These are phyloP conservation scores for Cryphonectria parasitica DNA, from an alignment of 2,329 filamentous ascomycete genomes.

Conservation along the genomic window DNA sequence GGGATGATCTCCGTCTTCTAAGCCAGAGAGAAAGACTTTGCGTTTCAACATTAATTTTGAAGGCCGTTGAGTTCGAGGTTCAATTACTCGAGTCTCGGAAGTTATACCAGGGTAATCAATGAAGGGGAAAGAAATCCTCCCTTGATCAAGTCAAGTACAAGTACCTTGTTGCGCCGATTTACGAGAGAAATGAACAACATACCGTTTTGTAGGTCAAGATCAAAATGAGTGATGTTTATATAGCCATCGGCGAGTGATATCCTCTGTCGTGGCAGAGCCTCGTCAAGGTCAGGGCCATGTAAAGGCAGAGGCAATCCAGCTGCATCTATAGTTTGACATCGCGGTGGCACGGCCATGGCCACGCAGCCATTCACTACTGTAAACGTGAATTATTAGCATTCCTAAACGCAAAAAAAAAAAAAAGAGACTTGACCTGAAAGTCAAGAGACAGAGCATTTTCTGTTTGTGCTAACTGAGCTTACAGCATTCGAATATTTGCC, in stretches of 20 bases:
- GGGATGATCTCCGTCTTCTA: not conserved
- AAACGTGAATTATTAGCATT: not conserved
- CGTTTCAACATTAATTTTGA: not conserved
- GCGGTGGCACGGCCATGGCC: slow-evolving; percentile 4
- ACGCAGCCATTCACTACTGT: not conserved
- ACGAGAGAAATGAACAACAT: not conserved
- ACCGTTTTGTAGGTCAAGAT: slow-evolving; percentile 3
- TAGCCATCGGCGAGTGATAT: not conserved
- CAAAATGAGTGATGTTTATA: slow-evolving; percentile 6
- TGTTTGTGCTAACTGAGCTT: not conserved
- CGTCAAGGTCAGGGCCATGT: not conserved
- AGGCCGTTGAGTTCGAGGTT: not conserved
- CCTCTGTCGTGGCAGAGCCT: not conserved
- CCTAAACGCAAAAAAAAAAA: not conserved
- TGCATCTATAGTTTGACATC: not conserved
- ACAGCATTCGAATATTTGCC: slow-evolving; percentile 7
- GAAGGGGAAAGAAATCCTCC: too few relatives aligned
- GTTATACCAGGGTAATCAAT: not conserved
- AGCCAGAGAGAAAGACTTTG: not conserved
- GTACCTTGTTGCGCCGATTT: not conserved
- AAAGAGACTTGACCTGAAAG: not conserved
- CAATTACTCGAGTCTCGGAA: not conserved
- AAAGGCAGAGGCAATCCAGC: too few relatives aligned
- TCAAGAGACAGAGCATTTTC: not conserved
- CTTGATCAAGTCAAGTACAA: not conserved